These are phyloP conservation scores for Skeletonema tropicum DNA, from an alignment of 108 stramenopile species.

Conservation along the genomic window DNA sequence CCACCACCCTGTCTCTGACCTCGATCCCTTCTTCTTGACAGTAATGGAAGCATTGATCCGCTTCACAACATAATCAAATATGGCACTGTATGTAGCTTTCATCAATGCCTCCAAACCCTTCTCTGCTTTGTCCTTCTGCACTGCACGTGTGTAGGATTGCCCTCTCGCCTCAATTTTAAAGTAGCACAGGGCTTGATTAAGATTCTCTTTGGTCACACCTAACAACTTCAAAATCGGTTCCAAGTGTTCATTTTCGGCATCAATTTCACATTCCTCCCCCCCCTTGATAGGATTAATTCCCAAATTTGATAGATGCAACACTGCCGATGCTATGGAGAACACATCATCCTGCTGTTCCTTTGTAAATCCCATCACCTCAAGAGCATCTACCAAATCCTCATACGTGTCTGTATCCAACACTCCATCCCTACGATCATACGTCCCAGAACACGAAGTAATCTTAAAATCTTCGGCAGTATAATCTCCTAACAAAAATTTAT, in stretches of 20 bases:
- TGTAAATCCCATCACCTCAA: conserved; percentile 60
- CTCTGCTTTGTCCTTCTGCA: conserved; percentile 78
- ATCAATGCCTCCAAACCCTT: conserved; percentile 92
- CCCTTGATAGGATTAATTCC: conserved; percentile 59
- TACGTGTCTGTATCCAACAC: conserved; percentile 54
- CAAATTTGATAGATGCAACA: conserved; percentile 69
- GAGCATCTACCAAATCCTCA: conserved; percentile 48
- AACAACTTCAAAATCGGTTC: conserved; percentile 64
- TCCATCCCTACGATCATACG: conserved; percentile 62
- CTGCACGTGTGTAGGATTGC: conserved; percentile 60
- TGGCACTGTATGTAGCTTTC: conserved; percentile 90
- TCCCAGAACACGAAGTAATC: conserved; percentile 57
- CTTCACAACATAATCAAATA: conserved; percentile 83
- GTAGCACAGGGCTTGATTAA: conserved; percentile 63
- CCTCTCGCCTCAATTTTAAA: conserved; percentile 78
- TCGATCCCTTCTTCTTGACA: conserved; percentile 31
- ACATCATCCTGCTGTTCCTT: conserved; percentile 47
- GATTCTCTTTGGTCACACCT: conserved; percentile 65
- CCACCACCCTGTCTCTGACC: neutral
- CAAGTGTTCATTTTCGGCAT: conserved; percentile 47
- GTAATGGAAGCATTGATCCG: conserved; percentile 73
- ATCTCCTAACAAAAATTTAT: conserved; percentile 55
- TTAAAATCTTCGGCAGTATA: conserved; percentile 49
- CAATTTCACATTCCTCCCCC: conserved; percentile 56
- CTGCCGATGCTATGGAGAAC: conserved; percentile 51